A percentile compares a stretch with the other conserved stretches of the same genome.
phyloP scores from a whole-genome alignment of 257 asterid species.

The Solanum bulbocastanum region DNA sequence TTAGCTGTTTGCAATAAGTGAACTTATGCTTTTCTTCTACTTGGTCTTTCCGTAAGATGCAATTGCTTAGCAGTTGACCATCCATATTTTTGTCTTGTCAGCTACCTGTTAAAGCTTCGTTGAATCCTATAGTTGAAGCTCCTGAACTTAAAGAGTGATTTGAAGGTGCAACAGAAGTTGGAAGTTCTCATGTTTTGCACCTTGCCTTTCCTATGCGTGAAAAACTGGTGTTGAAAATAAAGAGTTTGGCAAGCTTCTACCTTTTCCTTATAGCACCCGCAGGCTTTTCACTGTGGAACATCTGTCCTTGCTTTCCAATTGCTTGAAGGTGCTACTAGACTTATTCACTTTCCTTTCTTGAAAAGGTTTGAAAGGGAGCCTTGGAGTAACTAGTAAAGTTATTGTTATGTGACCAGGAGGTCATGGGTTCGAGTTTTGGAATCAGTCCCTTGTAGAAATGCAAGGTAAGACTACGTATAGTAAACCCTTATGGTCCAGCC shows the following conservation, averaged over 20 bases:
- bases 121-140: constrained; percentile 61
- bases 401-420: not conserved
- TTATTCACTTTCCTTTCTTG: not conserved
- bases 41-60: not conserved
- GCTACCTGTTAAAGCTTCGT: constrained; percentile 53
- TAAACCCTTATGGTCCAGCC: not conserved
- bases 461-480: not conserved
- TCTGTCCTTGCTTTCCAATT: constrained; percentile 41
- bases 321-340: constrained; percentile 62
- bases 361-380: not conserved
- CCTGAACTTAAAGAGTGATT: constrained; percentile 80
- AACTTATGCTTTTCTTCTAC: not conserved
- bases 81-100: constrained; percentile 17
- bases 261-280: constrained; percentile 53
- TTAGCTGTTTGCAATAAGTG: not conserved
- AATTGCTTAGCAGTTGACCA: not conserved
- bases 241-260: constrained; percentile 57
- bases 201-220: constrained; percentile 67
- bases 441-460: not conserved
- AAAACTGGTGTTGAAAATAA: constrained; percentile 33
- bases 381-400: not conserved
- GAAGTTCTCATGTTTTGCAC: constrained; percentile 82
- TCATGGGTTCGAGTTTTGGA: not conserved
- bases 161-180: constrained; percentile 58
- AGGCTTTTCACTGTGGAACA: constrained; percentile 48